Percentiles rank a stretch among this genome's conserved stretches.
These are phyloP conservation scores for Mallotus japonicus DNA, from an alignment of 441 rosid species.

Conservation along the genomic window DNA sequence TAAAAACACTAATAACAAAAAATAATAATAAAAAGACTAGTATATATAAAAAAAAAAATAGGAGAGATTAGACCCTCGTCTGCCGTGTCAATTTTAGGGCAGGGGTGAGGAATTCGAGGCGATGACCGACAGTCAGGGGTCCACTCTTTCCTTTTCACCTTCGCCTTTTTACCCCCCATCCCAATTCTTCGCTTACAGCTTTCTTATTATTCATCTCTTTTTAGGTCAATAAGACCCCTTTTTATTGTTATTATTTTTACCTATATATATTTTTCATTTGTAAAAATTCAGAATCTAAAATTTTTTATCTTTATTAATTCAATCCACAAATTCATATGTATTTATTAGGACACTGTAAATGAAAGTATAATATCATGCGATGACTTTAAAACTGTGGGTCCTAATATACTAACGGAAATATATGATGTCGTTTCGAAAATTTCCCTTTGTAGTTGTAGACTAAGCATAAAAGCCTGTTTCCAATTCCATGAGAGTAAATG, in stretches of 20 bases:
- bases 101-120: constrained; percentile 46
- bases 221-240: constrained; percentile 30
- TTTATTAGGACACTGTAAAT: not conserved
- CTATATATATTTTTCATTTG: no score
- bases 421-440: not conserved
- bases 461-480: not conserved
- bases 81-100: constrained; percentile 47
- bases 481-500: not conserved
- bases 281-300: no score
- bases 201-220: not conserved
- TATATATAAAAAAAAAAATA: no score
- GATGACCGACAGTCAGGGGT: constrained; percentile 51
- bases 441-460: no score
- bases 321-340: not conserved
- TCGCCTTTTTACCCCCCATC: constrained; percentile 26
- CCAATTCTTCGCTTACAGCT: constrained; percentile 23
- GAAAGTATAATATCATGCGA: constrained; percentile 10
- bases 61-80: constrained; percentile 43
- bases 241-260: not conserved
- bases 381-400: not conserved
- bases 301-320: no score
- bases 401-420: not conserved
- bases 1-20: no score
- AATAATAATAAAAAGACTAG: no score
- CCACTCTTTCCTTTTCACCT: constrained; percentile 33